These are phyloP conservation scores for Alternaria conjuncta DNA, from an alignment of 2,329 filamentous ascomycete species.

Conservation along the genomic window DNA sequence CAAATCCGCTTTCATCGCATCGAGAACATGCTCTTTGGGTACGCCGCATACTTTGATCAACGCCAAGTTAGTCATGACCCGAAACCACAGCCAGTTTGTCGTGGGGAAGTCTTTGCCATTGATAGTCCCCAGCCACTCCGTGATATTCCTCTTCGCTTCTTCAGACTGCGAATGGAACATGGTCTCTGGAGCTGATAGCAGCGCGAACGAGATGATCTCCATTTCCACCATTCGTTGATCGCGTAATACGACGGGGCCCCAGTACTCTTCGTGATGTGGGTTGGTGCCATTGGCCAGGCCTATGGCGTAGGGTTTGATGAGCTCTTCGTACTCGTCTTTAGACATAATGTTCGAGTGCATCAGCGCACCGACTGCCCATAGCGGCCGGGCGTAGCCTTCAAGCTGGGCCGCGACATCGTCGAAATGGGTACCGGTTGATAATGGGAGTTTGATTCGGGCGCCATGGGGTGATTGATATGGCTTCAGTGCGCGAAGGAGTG, in stretches of 20 bases:
- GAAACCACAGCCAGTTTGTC: conserved; percentile 63
- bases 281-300: conserved; percentile 46
- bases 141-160: conserved; percentile 47
- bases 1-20: conserved; percentile 53
- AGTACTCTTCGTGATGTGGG: conserved; percentile 51
- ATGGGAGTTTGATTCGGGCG: conserved; percentile 39
- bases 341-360: conserved; percentile 26
- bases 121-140: conserved; percentile 52
- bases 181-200: conserved; percentile 53
- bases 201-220: conserved; percentile 58
- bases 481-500: conserved; percentile 33
- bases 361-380: conserved; percentile 44
- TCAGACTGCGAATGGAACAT: conserved; percentile 43
- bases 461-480: conserved; percentile 41
- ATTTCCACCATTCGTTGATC: conserved; percentile 64
- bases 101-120: conserved; percentile 55
- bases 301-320: conserved; percentile 35
- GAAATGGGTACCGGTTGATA: conserved; percentile 44
- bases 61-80: conserved; percentile 58
- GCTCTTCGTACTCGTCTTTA: conserved; percentile 20
- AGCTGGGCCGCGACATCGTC: conserved; percentile 45
- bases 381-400: conserved; percentile 42
- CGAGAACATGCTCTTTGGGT: conserved; percentile 41
- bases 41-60: conserved; percentile 53
- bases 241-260: conserved; percentile 54